Evolutionary conservation across 2,329 filamentous ascomycete genomes (phyloP).

Genomic region (Eurotiales sp.): DNA sequence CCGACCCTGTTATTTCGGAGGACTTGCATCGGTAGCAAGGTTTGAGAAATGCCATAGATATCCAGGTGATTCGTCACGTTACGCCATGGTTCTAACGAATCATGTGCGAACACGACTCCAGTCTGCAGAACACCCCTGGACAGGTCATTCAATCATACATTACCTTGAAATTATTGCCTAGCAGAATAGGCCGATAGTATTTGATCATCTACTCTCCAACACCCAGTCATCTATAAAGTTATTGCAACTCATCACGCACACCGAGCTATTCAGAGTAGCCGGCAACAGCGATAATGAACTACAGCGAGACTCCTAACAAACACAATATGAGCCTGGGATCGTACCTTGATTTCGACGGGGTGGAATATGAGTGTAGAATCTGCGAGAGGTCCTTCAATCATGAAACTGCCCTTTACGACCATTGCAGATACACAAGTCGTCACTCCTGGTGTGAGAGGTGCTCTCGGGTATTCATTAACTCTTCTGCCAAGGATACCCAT

Average conservation of each 20-base stretch:
- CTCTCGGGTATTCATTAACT: constrained; percentile 15
- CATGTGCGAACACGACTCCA: too few species aligned
- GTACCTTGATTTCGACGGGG: not conserved
- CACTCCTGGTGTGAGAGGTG: constrained; percentile 17
- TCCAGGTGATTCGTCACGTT: too few species aligned
- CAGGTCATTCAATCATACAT: too few species aligned
- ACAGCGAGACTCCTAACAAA: not conserved
- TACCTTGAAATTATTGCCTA: too few species aligned
- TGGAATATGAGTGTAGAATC: constrained; percentile 1
- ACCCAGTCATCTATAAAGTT: not conserved
- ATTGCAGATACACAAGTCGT: constrained; percentile 12
- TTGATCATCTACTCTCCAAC: not conserved
- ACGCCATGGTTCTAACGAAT: too few species aligned
- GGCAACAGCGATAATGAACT: not conserved
- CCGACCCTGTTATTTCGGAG: too few species aligned
- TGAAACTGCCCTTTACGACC: constrained; percentile 10
- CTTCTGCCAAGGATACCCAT: constrained; percentile 14
- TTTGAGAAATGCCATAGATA: too few species aligned
- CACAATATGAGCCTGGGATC: not conserved
- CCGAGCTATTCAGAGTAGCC: not conserved
- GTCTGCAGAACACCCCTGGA: too few species aligned
- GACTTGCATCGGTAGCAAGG: too few species aligned
- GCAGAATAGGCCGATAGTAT: too few species aligned
- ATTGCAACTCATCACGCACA: not conserved
- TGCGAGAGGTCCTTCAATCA: not conserved